A percentile compares a stretch with the other conserved stretches of the same genome.
These are phyloP conservation scores for Colletotrichum sp. DNA, from an alignment of 2,329 filamentous ascomycete genomes.

Conservation along the genomic window DNA sequence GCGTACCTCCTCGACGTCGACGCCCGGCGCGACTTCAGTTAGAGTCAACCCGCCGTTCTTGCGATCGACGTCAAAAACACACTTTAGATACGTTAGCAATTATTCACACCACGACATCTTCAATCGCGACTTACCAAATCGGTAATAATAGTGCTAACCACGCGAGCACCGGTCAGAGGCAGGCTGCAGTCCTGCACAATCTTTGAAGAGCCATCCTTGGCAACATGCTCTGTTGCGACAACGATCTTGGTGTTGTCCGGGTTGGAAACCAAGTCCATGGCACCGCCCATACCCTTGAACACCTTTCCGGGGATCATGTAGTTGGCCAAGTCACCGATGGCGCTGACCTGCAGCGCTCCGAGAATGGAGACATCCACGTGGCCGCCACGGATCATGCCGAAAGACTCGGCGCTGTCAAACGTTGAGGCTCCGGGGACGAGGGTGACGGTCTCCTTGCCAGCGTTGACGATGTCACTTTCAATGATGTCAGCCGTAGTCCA, in stretches of 20 bases:
- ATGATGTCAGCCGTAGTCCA: slow-evolving; percentile 25
- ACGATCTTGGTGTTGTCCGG: slow-evolving; percentile 75
- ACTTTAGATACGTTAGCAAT: slow-evolving; percentile 40
- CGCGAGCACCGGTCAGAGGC: slow-evolving; percentile 68
- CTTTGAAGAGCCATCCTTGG: slow-evolving; percentile 71
- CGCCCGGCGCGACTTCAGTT: slow-evolving; percentile 72
- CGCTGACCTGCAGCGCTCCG: slow-evolving; percentile 80
- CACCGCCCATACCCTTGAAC: slow-evolving; percentile 86
- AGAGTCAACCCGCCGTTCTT: slow-evolving; percentile 65
- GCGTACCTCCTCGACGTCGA: slow-evolving; percentile 70
- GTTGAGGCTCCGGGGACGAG: slow-evolving; percentile 76
- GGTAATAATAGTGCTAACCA: slow-evolving; percentile 76
- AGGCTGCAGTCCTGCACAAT: slow-evolving; percentile 67
- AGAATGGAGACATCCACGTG: slow-evolving; percentile 86
- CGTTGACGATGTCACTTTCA: slow-evolving; percentile 74
- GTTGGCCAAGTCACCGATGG: slow-evolving; percentile 80
- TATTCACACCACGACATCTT: fast-evolving
- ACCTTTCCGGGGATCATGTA: slow-evolving; percentile 91
- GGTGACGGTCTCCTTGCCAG: slow-evolving; percentile 87
- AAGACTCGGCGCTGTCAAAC: slow-evolving; percentile 82
- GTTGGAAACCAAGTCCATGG: slow-evolving; percentile 76
- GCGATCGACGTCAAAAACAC: slow-evolving; percentile 73
- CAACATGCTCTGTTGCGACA: slow-evolving; percentile 71
- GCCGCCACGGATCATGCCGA: slow-evolving; percentile 85
- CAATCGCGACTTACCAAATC: slow-evolving; percentile 63